These are phyloP conservation scores for Cyclanthera cordifolia DNA, from an alignment of 306 rosid species.

Conservation along the genomic window DNA sequence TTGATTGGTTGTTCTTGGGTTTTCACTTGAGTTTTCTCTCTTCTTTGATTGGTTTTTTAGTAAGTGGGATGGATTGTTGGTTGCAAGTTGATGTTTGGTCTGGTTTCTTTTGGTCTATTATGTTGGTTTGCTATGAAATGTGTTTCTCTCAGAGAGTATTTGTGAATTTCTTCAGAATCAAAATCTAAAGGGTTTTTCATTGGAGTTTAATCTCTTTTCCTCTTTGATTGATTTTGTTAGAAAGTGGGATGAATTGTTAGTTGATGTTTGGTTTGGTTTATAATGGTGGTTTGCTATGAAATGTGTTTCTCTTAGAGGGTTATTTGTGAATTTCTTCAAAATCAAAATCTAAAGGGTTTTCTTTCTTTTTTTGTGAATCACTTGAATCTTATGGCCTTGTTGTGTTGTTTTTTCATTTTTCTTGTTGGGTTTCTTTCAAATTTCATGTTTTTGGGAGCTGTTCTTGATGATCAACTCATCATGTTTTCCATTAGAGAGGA, in stretches of 20 bases:
- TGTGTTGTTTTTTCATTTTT: constrained; percentile 34
- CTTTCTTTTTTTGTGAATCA: background rate
- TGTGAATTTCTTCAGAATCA: too few species aligned
- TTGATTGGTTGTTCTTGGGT: background rate
- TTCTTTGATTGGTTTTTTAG: background rate
- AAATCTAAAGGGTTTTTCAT: too few species aligned
- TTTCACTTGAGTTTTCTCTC: background rate
- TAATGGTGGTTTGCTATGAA: constrained; percentile 12
- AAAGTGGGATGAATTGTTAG: constrained; percentile 4
- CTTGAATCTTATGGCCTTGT: constrained; percentile 28
- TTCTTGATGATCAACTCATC: constrained; percentile 48
- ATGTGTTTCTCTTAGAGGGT: background rate
- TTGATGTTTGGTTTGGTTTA: too few species aligned
- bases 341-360: background rate
- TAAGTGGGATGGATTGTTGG: too few species aligned
- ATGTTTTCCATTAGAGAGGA: constrained; percentile 54
- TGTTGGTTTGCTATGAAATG: too few species aligned
- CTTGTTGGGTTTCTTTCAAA: constrained; percentile 41
- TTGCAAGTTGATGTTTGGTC: too few species aligned
- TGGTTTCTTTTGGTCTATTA: too few species aligned
- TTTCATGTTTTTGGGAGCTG: constrained; percentile 35
- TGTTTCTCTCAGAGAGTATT: background rate
- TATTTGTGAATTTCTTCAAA: constrained; percentile 10
- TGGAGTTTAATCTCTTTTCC: too few species aligned
- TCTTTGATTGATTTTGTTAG: background rate